A percentile compares a stretch with the other conserved stretches of the same genome.
These are phyloP conservation scores for Scutellaria galericulata DNA, from an alignment of 257 asterid genomes.

Conservation along the genomic window DNA sequence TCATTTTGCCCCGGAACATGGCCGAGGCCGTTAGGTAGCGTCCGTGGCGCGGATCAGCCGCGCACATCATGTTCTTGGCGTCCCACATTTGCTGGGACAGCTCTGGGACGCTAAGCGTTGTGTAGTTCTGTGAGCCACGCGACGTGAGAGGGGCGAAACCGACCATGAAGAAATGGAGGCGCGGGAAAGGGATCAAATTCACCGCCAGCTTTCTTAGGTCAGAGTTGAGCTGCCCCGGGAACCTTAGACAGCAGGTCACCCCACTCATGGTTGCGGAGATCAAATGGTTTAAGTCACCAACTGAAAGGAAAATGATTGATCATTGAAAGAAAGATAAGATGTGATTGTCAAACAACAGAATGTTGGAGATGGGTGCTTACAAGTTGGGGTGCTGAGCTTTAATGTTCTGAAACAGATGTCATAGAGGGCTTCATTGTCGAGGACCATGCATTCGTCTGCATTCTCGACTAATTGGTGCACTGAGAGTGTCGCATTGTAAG, in stretches of 20 bases:
- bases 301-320: constrained; percentile 33
- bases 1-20: constrained; percentile 76
- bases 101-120: constrained; percentile 65
- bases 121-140: constrained; percentile 62
- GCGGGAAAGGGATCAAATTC: constrained; percentile 70
- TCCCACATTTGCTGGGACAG: constrained; percentile 76
- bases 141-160: constrained; percentile 71
- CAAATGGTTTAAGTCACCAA: constrained; percentile 70
- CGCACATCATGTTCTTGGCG: constrained; percentile 76
- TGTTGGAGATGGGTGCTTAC: constrained; percentile 39
- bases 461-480: constrained; percentile 73
- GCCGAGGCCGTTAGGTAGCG: constrained; percentile 74
- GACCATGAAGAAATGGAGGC: constrained; percentile 76
- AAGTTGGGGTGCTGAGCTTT: constrained; percentile 74
- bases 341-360: too few species aligned
- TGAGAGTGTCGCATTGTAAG: constrained; percentile 68
- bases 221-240: constrained; percentile 71
- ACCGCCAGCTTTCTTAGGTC: constrained; percentile 69
- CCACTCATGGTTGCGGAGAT: constrained; percentile 79
- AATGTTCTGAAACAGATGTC: constrained; percentile 72
- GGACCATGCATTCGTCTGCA: constrained; percentile 79
- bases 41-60: constrained; percentile 72
- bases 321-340: not conserved
- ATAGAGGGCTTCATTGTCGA: constrained; percentile 69
- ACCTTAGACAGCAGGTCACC: constrained; percentile 63